Conservation (phyloP, 2,329 filamentous ascomycete genomes). For the Albifimbria verrucaria region DNA sequence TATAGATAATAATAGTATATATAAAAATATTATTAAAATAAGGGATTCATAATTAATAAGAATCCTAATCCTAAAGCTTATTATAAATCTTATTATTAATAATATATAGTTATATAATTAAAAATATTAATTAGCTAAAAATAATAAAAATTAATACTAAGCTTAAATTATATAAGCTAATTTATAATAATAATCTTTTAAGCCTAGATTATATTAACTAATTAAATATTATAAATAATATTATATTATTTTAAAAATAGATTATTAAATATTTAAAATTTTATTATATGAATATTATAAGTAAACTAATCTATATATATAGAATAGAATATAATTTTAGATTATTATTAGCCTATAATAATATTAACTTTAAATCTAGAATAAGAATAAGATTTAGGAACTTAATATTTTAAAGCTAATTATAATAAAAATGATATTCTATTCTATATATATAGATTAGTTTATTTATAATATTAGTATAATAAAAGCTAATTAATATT, state of each 20-base stretch:
- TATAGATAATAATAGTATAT: background rate
- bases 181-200: background rate
- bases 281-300: background rate
- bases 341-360: background rate
- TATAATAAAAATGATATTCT: background rate
- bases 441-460: background rate
- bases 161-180: background rate
- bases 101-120: background rate
- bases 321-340: background rate
- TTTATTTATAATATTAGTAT: background rate
- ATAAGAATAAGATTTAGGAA: background rate
- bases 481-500: background rate
- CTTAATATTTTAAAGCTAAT: background rate
- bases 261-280: constrained; percentile 1
- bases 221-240: background rate
- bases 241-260: background rate
- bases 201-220: background rate
- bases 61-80: no score
- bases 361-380: background rate
- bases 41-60: background rate
- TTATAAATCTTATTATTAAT: no score
- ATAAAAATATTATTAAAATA: background rate
- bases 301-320: background rate
- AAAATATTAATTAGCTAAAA: background rate
- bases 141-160: background rate